Conservation (phyloP, 2,329 filamentous ascomycete genomes). For the Tolypocladium sp. region DNA sequence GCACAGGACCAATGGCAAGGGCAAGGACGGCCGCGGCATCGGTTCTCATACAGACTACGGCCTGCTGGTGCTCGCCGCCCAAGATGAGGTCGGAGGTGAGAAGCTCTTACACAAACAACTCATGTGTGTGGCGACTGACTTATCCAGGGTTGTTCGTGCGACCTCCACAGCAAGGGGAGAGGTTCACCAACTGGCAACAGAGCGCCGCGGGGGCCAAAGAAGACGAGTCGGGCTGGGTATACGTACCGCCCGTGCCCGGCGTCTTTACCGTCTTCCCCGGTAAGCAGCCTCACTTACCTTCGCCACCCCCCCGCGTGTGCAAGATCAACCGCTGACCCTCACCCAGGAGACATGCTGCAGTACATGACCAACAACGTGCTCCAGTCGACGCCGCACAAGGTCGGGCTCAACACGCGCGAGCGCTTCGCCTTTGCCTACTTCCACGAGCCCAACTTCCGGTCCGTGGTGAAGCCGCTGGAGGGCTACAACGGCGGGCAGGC, state of each 20-base stretch:
- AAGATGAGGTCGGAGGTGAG: slow-evolving; percentile 39
- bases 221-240: slow-evolving; percentile 36
- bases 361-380: slow-evolving; percentile 36
- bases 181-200: slow-evolving; percentile 34
- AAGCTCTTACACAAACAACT: neutral
- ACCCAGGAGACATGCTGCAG: slow-evolving; percentile 40
- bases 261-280: slow-evolving; percentile 41
- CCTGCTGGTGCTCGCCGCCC: slow-evolving; percentile 38
- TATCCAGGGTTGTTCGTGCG: slow-evolving; percentile 32
- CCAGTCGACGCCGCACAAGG: slow-evolving; percentile 39
- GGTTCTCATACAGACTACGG: slow-evolving; percentile 44
- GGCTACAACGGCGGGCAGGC: slow-evolving; percentile 23
- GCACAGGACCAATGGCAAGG: slow-evolving; percentile 34
- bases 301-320: neutral
- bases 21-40: slow-evolving; percentile 38
- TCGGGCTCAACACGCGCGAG: slow-evolving; percentile 37
- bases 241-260: slow-evolving; percentile 32
- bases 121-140: neutral
- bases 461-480: slow-evolving; percentile 31
- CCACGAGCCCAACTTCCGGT: slow-evolving; percentile 39
- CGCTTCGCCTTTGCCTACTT: slow-evolving; percentile 42
- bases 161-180: slow-evolving; percentile 28
- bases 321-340: neutral
- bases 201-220: slow-evolving; percentile 34
- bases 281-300: slow-evolving; percentile 8